These are phyloP conservation scores for Salvia sclarea DNA, from an alignment of 305 asterid species.

Conservation along the genomic window DNA sequence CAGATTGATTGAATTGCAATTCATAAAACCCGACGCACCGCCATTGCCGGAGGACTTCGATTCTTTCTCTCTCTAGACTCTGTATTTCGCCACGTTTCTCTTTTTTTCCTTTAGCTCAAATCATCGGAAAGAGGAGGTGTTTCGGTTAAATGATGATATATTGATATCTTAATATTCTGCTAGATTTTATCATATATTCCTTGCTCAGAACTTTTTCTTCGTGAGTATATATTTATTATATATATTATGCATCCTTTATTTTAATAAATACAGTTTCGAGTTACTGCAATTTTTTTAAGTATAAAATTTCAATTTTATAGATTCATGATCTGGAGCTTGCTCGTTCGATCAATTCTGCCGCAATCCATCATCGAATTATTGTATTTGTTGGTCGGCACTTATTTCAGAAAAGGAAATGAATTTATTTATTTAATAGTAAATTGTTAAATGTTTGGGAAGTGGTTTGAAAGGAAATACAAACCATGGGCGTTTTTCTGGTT, in stretches of 20 bases:
- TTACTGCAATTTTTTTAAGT: too few relatives aligned
- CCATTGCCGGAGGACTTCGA: constrained; percentile 24
- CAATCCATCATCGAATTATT: background rate
- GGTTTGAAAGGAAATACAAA: background rate
- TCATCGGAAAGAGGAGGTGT: constrained; percentile 31
- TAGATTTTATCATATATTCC: background rate
- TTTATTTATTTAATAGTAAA: too few relatives aligned
- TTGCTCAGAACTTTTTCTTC: too few relatives aligned
- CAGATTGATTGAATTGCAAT: constrained; percentile 6
- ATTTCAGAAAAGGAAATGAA: background rate
- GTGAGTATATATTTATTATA: too few relatives aligned
- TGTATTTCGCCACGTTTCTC: constrained; percentile 19
- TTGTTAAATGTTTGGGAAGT: background rate
- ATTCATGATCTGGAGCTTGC: too few relatives aligned
- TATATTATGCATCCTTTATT: background rate
- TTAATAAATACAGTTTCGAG: background rate
- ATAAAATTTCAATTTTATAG: too few relatives aligned
- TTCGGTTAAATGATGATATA: constrained; percentile 8
- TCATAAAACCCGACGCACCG: constrained; percentile 40
- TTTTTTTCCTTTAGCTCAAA: constrained; percentile 17
- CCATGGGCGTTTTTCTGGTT: background rate
- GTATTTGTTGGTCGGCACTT: background rate
- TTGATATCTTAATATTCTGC: background rate
- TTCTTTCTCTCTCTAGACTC: constrained; percentile 18
- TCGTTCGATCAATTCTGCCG: background rate